phyloP scores from a whole-genome alignment of 352 stramenopile genomes.

The Blastocystis sp. region DNA sequence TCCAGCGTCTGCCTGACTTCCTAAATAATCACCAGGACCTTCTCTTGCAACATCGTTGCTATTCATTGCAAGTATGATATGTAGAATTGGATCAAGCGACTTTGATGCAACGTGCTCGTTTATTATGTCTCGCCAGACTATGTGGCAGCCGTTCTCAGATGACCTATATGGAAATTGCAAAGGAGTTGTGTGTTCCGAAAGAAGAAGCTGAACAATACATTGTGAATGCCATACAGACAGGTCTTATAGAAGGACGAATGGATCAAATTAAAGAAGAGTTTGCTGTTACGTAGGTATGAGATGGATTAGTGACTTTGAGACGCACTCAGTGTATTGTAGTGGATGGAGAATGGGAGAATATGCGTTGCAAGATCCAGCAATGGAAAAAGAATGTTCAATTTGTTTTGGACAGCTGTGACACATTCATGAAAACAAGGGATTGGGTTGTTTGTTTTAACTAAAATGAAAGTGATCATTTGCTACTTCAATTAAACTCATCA shows the following conservation, averaged over 20 bases:
- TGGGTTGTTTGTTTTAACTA: neutral
- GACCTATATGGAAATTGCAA: constrained; percentile 27
- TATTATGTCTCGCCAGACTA: constrained; percentile 19
- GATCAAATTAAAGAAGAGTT: constrained; percentile 55
- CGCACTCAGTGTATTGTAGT: constrained; percentile 25
- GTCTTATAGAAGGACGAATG: constrained; percentile 43
- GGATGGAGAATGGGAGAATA: constrained; percentile 56
- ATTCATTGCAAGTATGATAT: neutral
- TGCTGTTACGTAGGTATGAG: neutral
- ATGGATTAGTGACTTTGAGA: neutral
- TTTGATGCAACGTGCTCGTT: neutral
- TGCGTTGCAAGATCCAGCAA: constrained; percentile 12
- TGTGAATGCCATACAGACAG: neutral
- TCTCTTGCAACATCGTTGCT: neutral
- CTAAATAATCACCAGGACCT: neutral
- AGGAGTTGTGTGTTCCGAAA: neutral
- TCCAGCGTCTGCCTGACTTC: neutral
- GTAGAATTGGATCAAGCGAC: neutral
- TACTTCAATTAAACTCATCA: constrained; percentile 15
- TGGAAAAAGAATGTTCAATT: constrained; percentile 57
- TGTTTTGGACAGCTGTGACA: constrained; percentile 40
- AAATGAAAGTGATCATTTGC: neutral
- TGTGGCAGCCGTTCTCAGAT: constrained; percentile 1
- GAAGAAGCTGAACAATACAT: constrained; percentile 14
- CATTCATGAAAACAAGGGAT: neutral